Percentiles rank a stretch among this genome's conserved stretches.
These are phyloP conservation scores for Ophioceras dolichostomum DNA, from an alignment of 2,329 filamentous ascomycete species.

Conservation along the genomic window DNA sequence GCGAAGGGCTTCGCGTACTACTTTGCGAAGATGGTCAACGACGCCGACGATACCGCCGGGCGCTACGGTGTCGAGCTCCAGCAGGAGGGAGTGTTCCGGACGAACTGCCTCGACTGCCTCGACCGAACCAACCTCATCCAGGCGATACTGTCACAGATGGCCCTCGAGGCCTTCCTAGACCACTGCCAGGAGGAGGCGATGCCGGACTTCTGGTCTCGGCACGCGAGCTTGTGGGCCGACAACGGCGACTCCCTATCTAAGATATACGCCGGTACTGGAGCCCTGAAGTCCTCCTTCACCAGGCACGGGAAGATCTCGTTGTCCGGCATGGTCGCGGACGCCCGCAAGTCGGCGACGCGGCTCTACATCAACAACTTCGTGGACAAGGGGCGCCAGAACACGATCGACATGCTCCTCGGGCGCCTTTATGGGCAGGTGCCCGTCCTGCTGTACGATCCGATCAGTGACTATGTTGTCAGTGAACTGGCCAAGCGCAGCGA, in stretches of 20 bases:
- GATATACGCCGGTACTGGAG: conserved; percentile 93
- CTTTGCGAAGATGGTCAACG: conserved; percentile 60
- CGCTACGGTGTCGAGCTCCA: conserved; percentile 60
- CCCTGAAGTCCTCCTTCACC: conserved; percentile 90
- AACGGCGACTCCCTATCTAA: conserved; percentile 90
- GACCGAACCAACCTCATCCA: conserved; percentile 95
- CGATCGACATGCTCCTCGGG: conserved; percentile 86
- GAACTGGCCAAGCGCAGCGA: conserved; percentile 57
- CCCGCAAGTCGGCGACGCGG: conserved; percentile 83
- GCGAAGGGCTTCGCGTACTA: conserved; percentile 90
- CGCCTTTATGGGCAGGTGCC: conserved; percentile 71
- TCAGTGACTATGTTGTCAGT: conserved; percentile 76
- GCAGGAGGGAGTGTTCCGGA: conserved; percentile 91
- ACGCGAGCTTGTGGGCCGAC: conserved; percentile 92
- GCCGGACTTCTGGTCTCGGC: conserved; percentile 81
- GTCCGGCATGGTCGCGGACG: conserved; percentile 86
- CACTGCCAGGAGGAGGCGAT: conserved; percentile 58
- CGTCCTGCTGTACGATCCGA: conserved; percentile 83
- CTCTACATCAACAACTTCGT: conserved; percentile 97
- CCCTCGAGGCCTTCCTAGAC: conserved; percentile 68
- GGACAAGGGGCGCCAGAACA: conserved; percentile 85
- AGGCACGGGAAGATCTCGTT: conserved; percentile 91
- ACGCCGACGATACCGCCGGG: conserved; percentile 29
- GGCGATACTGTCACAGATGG: conserved; percentile 90
- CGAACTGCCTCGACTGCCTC: conserved; percentile 91